Conservation (phyloP, 352 stramenopile genomes). For the Aphanomyces cochlioides region DNA sequence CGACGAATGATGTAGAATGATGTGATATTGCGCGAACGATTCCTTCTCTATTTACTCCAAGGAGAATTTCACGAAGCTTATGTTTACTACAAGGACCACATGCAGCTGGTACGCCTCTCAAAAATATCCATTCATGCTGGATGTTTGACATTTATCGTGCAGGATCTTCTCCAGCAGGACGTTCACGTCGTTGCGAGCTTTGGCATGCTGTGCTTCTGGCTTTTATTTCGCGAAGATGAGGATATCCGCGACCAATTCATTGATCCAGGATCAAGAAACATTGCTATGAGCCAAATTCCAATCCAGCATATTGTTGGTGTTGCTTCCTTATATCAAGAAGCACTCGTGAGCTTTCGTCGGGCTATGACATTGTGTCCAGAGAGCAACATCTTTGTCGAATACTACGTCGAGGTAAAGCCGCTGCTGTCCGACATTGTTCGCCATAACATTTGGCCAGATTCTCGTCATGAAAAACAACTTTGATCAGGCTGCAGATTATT, state of each 20-base stretch:
- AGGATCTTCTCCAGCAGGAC: conserved; percentile 56
- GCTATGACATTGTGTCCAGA: conserved; percentile 53
- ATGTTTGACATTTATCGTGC: conserved; percentile 7
- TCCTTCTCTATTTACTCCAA: conserved; percentile 60
- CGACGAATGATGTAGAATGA: conserved; percentile 1
- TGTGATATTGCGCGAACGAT: conserved; percentile 63
- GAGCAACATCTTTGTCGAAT: conserved; percentile 61
- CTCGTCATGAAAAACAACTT: conserved; percentile 60
- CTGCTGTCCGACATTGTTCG: neutral
- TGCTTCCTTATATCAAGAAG: conserved; percentile 72
- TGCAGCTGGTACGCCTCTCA: conserved; percentile 45
- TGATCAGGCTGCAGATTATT: conserved; percentile 55
- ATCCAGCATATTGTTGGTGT: conserved; percentile 60
- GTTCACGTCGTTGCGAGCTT: conserved; percentile 60
- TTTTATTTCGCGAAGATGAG: conserved; percentile 72
- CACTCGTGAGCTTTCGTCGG: conserved; percentile 48
- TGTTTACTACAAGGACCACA: conserved; percentile 69
- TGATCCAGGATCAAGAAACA: neutral
- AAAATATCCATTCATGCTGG: neutral
- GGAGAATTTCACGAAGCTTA: conserved; percentile 81
- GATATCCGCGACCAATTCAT: conserved; percentile 57
- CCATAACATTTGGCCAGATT: conserved; percentile 36
- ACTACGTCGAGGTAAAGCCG: conserved; percentile 44
- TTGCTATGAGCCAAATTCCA: conserved; percentile 7
- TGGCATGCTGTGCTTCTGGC: conserved; percentile 79